Percentiles rank a stretch among this genome's conserved stretches.
Evolutionary conservation across 2,329 filamentous ascomycete species (phyloP).

Genomic region (Fusarium acutatum): DNA sequence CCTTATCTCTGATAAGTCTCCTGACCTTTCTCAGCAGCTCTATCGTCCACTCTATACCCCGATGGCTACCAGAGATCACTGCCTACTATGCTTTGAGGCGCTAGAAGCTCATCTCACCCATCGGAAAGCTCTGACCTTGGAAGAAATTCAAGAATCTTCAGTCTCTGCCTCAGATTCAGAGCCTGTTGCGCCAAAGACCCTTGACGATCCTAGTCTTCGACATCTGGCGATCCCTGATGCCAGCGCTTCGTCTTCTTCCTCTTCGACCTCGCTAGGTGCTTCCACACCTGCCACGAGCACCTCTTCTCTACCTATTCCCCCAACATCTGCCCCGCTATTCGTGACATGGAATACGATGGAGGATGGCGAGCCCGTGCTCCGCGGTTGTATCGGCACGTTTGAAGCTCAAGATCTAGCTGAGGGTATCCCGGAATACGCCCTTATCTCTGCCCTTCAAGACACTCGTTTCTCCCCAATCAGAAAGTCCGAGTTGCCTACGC

Average conservation of each 20-base stretch:
- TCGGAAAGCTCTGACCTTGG: slow-evolving; percentile 72
- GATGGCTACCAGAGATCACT: slow-evolving; percentile 89
- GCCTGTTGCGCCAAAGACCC: slow-evolving; percentile 31
- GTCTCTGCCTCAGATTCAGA: slow-evolving; percentile 44
- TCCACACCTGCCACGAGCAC: slow-evolving; percentile 57
- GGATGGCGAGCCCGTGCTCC: slow-evolving; percentile 64
- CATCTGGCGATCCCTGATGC: slow-evolving; percentile 49
- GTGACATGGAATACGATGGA: slow-evolving; percentile 89
- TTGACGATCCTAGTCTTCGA: slow-evolving; percentile 54
- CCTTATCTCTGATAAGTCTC: slow-evolving; percentile 13
- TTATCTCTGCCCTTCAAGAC: slow-evolving; percentile 78
- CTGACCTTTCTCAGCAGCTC: neutral
- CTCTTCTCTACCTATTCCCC: slow-evolving; percentile 49
- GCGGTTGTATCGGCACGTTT: slow-evolving; percentile 97
- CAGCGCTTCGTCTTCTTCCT: slow-evolving; percentile 47
- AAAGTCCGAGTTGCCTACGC: slow-evolving; percentile 61
- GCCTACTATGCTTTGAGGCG: slow-evolving; percentile 91
- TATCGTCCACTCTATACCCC: slow-evolving; percentile 10
- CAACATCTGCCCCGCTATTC: slow-evolving; percentile 77
- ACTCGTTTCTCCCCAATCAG: slow-evolving; percentile 67
- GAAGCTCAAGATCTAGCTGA: slow-evolving; percentile 76
- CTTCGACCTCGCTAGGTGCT: slow-evolving; percentile 54
- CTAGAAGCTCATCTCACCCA: slow-evolving; percentile 79
- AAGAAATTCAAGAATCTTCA: slow-evolving; percentile 74
- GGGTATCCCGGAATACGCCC: slow-evolving; percentile 81